A percentile compares a stretch with the other conserved stretches of the same genome.
Evolutionary conservation across 2,329 filamentous ascomycete species (phyloP).

Genomic region (Hypoxylon rubiginosum): DNA sequence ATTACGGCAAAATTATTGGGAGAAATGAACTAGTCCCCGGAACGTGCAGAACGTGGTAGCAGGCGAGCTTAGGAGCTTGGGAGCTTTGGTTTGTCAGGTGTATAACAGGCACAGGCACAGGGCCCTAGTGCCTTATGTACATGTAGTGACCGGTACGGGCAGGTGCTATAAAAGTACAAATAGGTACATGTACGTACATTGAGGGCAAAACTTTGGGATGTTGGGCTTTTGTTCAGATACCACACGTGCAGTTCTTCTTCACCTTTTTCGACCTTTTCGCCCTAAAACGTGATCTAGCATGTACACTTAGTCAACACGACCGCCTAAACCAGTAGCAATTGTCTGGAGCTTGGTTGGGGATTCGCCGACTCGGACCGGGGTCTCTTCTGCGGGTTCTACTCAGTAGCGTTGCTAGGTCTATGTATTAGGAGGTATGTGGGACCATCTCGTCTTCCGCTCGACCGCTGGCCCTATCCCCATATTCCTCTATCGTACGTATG

Average conservation of each 20-base stretch:
- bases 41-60: slow-evolving; percentile 1
- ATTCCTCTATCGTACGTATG: slow-evolving; percentile 18
- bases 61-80: not conserved
- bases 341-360: slow-evolving; percentile 28
- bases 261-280: slow-evolving; percentile 23
- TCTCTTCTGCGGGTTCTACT: not conserved
- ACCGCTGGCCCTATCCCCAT: slow-evolving; percentile 35
- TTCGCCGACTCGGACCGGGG: slow-evolving; percentile 41
- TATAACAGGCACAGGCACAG: too few relatives aligned
- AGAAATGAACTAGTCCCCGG: slow-evolving; percentile 28
- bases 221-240: not conserved
- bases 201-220: not conserved
- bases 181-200: too few relatives aligned
- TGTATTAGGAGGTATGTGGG: slow-evolving; percentile 30
- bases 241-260: slow-evolving; percentile 1
- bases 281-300: slow-evolving; percentile 27
- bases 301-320: not conserved
- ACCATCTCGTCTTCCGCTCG: slow-evolving; percentile 46
- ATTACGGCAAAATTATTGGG: slow-evolving; percentile 47
- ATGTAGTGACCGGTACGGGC: slow-evolving; percentile 33
- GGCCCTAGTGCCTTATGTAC: not conserved
- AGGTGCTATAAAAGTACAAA: slow-evolving; percentile 31
- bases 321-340: slow-evolving; percentile 25
- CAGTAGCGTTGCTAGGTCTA: too few relatives aligned
- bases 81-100: too few relatives aligned